phyloP scores from a whole-genome alignment of 108 stramenopile species.

The Pseudonitzschia delicatissima region DNA sequence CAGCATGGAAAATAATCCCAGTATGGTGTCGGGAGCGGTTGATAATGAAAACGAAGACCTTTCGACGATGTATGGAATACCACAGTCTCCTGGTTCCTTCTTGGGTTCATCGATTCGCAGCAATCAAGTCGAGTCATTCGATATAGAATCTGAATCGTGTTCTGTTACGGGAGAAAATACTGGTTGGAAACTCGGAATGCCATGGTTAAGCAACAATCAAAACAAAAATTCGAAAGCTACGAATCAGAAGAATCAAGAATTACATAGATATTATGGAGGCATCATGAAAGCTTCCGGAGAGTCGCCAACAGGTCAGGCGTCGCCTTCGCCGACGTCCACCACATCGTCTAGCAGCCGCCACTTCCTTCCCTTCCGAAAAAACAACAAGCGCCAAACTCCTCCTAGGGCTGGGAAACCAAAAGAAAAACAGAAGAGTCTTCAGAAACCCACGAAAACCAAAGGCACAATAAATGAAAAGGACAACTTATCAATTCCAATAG shows the following conservation, averaged over 20 bases:
- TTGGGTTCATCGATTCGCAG: constrained; percentile 21
- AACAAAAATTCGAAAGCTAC: background rate
- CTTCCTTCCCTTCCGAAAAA: background rate
- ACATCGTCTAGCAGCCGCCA: background rate
- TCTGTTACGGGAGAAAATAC: constrained; percentile 1
- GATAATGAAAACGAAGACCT: background rate
- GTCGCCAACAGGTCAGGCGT: background rate
- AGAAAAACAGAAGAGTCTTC: background rate
- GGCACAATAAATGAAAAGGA: background rate
- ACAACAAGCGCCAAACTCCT: background rate
- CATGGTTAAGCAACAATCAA: constrained; percentile 20
- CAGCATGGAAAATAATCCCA: background rate
- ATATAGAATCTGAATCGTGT: constrained; percentile 14
- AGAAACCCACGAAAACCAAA: background rate
- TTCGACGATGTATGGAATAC: constrained; percentile 2
- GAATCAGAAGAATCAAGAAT: background rate
- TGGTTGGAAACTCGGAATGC: constrained; percentile 26
- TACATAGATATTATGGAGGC: constrained; percentile 30
- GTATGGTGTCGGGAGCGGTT: background rate
- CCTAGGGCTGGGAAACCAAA: background rate
- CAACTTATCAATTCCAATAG: constrained; percentile 1
- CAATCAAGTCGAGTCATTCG: constrained; percentile 29
- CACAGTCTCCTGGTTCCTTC: constrained; percentile 19
- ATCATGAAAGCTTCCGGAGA: constrained; percentile 23
- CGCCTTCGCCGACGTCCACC: background rate